A percentile compares a stretch with the other conserved stretches of the same genome.
Conservation (phyloP, 78 protist genomes). For the Dictyostelium firmibasis region DNA sequence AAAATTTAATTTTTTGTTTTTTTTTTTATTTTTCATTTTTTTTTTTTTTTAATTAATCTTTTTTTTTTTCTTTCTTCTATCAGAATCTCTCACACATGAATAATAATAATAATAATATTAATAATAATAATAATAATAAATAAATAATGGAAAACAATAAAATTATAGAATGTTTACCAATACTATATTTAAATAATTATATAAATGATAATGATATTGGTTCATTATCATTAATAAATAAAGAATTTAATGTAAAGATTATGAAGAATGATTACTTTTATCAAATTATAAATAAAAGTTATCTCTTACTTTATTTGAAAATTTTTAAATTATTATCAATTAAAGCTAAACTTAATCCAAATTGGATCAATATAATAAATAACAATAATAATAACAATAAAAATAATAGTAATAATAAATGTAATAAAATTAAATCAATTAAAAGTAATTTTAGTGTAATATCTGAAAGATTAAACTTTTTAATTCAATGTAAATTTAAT, state of each 20-base stretch:
- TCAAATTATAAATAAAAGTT: background rate
- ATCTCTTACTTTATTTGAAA: background rate
- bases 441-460: background rate
- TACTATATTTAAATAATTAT: background rate
- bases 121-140: background rate
- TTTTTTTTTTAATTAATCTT: no score
- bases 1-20: no score
- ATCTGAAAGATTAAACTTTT: background rate
- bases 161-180: background rate
- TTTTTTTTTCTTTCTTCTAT: no score
- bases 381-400: background rate
- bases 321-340: background rate
- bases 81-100: no score
- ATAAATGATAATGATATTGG: background rate
- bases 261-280: background rate
- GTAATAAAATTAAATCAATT: background rate
- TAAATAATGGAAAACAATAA: background rate
- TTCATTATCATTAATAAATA: background rate
- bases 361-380: background rate
- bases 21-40: no score
- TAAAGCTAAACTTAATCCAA: background rate
- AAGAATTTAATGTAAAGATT: background rate
- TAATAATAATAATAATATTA: no score
- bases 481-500: conserved; percentile 5
- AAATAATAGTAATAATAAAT: no score